Percentiles rank a stretch among this genome's conserved stretches.
Conservation (phyloP, 2,329 filamentous ascomycete genomes). For the Sporothrix inflata region DNA sequence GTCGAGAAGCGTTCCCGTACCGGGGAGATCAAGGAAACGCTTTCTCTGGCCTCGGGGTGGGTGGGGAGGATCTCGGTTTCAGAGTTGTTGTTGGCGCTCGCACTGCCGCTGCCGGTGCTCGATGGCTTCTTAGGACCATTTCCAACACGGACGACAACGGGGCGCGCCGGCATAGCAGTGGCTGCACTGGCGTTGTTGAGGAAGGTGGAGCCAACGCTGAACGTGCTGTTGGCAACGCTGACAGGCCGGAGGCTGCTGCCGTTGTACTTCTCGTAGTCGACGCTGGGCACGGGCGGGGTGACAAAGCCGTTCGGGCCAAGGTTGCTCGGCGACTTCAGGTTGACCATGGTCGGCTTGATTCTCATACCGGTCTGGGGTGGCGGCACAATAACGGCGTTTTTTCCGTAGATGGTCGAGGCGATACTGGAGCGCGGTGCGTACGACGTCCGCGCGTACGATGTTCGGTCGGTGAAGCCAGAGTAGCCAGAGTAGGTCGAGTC, state of each 20-base stretch:
- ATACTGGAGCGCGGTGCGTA: constrained; percentile 71
- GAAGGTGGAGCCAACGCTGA: constrained; percentile 70
- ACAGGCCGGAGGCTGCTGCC: constrained; percentile 47
- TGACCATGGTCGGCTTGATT: constrained; percentile 89
- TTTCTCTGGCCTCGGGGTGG: constrained; percentile 6
- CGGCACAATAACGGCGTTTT: constrained; percentile 80
- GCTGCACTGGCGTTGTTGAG: constrained; percentile 64
- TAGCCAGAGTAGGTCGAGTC: constrained; percentile 88
- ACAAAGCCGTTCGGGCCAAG: constrained; percentile 54
- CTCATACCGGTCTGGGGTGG: constrained; percentile 86
- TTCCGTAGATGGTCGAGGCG: constrained; percentile 91
- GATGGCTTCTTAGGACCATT: constrained; percentile 51
- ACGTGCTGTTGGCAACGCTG: constrained; percentile 59
- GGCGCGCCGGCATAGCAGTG: constrained; percentile 60
- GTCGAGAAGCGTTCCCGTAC: constrained; percentile 30
- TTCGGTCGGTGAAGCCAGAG: constrained; percentile 65
- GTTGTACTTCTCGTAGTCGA: constrained; percentile 67
- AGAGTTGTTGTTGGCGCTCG: neutral
- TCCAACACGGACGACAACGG: constrained; percentile 64
- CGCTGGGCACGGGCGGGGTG: constrained; percentile 72
- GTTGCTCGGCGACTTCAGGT: constrained; percentile 71
- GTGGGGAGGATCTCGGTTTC: neutral
- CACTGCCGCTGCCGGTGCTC: constrained; percentile 27
- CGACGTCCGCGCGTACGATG: constrained; percentile 62
- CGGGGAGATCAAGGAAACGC: constrained; percentile 22